A percentile compares a stretch with the other conserved stretches of the same genome.
These are phyloP conservation scores for Ganoderma lingzhi DNA, from an alignment of 1,284 basidiomycete species.

Conservation along the genomic window DNA sequence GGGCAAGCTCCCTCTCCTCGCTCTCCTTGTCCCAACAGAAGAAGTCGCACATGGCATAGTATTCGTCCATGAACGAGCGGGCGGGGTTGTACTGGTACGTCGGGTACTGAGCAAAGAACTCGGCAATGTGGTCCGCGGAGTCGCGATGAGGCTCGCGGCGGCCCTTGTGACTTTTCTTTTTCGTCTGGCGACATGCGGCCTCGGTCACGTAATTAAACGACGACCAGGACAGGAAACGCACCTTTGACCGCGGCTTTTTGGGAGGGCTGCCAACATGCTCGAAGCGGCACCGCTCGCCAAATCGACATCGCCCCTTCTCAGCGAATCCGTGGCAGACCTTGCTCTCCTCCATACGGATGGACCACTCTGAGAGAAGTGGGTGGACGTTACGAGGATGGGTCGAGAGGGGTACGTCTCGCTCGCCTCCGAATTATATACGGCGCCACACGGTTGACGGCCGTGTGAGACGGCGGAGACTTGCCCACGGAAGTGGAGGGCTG, in stretches of 20 bases:
- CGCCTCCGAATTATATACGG: not conserved
- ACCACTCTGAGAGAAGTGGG: not conserved
- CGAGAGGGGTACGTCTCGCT: not conserved
- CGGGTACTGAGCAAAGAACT: slow-evolving; percentile 30
- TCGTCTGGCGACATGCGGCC: not conserved
- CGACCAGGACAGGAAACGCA: not conserved
- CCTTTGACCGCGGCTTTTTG: not conserved
- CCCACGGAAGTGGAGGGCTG: slow-evolving; percentile 6
- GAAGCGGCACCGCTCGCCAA: slow-evolving; percentile 10
- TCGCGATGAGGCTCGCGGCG: not conserved
- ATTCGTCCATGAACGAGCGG: slow-evolving; percentile 21
- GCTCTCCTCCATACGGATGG: not conserved
- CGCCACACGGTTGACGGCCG: not conserved
- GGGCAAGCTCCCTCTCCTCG: not conserved
- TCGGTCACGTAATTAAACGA: not conserved
- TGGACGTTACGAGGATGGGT: not conserved
- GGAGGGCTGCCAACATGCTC: not conserved
- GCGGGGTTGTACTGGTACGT: slow-evolving; percentile 18
- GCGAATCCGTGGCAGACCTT: slow-evolving; percentile 7
- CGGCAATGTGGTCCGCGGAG: slow-evolving; percentile 5
- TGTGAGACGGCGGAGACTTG: not conserved
- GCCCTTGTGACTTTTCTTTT: not conserved
- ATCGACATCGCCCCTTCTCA: slow-evolving; percentile 10
- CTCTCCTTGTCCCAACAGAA: slow-evolving; percentile 6
- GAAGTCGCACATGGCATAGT: slow-evolving; percentile 16